phyloP scores from a whole-genome alignment of 495 filamentous ascomycete genomes.

The Niebla homalea region DNA sequence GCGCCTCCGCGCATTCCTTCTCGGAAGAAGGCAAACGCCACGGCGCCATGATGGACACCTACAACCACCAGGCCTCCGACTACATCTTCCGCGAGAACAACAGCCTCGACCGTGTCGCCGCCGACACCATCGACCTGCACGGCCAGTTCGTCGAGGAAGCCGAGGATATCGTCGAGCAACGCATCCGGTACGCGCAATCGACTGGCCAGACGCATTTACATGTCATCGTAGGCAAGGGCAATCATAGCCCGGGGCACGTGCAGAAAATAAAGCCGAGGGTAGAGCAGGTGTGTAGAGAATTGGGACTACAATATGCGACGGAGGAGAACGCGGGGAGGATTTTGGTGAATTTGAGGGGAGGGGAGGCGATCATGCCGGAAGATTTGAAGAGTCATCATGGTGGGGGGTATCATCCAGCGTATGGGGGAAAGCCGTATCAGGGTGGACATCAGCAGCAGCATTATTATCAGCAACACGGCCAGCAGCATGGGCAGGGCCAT shows the following conservation, averaged over 20 bases:
- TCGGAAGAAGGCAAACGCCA: constrained; percentile 78
- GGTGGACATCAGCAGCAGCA: constrained; percentile 20
- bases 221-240: constrained; percentile 86
- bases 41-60: constrained; percentile 60
- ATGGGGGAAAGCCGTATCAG: constrained; percentile 17
- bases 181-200: constrained; percentile 59
- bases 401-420: constrained; percentile 24
- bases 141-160: constrained; percentile 91
- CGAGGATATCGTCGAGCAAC: constrained; percentile 69
- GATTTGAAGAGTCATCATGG: constrained; percentile 29
- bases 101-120: constrained; percentile 47
- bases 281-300: constrained; percentile 67
- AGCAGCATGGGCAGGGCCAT: constrained; percentile 12
- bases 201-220: constrained; percentile 59
- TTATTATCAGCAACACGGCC: constrained; percentile 4
- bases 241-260: constrained; percentile 64
- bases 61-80: constrained; percentile 80
- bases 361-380: constrained; percentile 40
- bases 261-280: constrained; percentile 88
- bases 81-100: constrained; percentile 95
- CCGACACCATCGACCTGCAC: constrained; percentile 86
- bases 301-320: constrained; percentile 66
- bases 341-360: constrained; percentile 54
- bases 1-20: constrained; percentile 62
- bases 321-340: constrained; percentile 84